Percentiles rank a stretch among this genome's conserved stretches.
Evolutionary conservation across 169 alveolate species (phyloP).

Genomic region (Eimeria maxima): DNA sequence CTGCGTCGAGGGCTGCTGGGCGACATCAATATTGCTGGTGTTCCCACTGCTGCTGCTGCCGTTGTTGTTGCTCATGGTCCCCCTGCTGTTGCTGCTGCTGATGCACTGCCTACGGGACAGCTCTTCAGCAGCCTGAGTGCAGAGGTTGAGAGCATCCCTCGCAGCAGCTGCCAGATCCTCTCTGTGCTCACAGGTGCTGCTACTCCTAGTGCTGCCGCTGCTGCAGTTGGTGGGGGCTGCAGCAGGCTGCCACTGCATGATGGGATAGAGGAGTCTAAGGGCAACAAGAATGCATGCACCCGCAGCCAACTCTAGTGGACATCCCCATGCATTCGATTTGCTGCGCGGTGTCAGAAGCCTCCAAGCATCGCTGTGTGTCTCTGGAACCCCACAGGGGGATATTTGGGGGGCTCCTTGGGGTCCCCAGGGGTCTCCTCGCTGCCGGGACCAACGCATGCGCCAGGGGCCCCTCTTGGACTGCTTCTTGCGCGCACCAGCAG

Average conservation of each 20-base stretch:
- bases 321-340: conserved; percentile 45
- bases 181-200: not conserved
- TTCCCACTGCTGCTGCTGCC: conserved; percentile 31
- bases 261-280: conserved; percentile 25
- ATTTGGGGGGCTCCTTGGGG: not conserved
- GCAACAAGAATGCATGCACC: conserved; percentile 24
- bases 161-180: not conserved
- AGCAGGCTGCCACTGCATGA: conserved; percentile 72
- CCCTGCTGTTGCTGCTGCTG: not conserved
- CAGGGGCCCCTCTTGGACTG: conserved; percentile 55
- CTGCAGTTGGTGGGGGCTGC: conserved; percentile 33
- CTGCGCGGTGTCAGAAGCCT: conserved; percentile 47
- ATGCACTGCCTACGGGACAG: not conserved
- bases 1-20: not conserved
- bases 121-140: not conserved
- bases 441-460: conserved; percentile 31
- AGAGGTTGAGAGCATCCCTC: not conserved
- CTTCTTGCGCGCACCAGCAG: not conserved
- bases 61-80: conserved; percentile 46
- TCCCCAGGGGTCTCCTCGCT: conserved; percentile 9
- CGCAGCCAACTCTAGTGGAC: conserved; percentile 39
- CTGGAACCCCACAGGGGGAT: conserved; percentile 35
- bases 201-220: conserved; percentile 52
- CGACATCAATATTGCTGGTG: not conserved
- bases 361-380: conserved; percentile 43